phyloP scores from a whole-genome alignment of 1,284 basidiomycete genomes.

The Irpex rosettiformis region DNA sequence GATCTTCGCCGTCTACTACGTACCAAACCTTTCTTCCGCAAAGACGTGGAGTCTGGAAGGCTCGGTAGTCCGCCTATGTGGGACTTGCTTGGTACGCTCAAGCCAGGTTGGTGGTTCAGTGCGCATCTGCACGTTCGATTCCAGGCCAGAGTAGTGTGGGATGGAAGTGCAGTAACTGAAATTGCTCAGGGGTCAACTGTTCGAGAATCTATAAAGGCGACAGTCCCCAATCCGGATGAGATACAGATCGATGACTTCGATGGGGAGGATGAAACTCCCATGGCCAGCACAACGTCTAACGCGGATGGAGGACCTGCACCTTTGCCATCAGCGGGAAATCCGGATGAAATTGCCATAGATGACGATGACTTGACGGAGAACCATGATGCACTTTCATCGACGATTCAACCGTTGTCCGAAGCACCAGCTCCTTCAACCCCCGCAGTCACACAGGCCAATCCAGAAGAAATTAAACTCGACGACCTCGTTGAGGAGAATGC shows the following conservation, averaged over 20 bases:
- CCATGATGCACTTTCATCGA: conserved; percentile 3
- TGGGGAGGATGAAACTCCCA: conserved; percentile 34
- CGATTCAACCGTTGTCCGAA: neutral
- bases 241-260: conserved; percentile 53
- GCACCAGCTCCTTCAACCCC: conserved; percentile 1
- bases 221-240: conserved; percentile 56
- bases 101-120: conserved; percentile 92
- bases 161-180: neutral
- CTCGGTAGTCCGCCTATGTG: conserved; percentile 91
- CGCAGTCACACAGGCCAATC: conserved; percentile 38
- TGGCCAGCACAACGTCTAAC: neutral
- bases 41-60: conserved; percentile 68
- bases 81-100: conserved; percentile 70
- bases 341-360: conserved; percentile 42
- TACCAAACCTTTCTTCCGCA: conserved; percentile 79
- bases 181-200: conserved; percentile 1
- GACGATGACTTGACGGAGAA: conserved; percentile 30
- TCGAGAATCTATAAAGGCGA: neutral
- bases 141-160: conserved; percentile 68
- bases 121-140: conserved; percentile 92
- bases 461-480: conserved; percentile 69
- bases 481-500: conserved; percentile 30
- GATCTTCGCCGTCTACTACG: conserved; percentile 65
- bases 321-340: conserved; percentile 18
- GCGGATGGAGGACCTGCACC: conserved; percentile 8